Percentiles rank a stretch among this genome's conserved stretches.
Conservation (phyloP, 1,284 basidiomycete genomes). For the Caloboletus firmus region DNA sequence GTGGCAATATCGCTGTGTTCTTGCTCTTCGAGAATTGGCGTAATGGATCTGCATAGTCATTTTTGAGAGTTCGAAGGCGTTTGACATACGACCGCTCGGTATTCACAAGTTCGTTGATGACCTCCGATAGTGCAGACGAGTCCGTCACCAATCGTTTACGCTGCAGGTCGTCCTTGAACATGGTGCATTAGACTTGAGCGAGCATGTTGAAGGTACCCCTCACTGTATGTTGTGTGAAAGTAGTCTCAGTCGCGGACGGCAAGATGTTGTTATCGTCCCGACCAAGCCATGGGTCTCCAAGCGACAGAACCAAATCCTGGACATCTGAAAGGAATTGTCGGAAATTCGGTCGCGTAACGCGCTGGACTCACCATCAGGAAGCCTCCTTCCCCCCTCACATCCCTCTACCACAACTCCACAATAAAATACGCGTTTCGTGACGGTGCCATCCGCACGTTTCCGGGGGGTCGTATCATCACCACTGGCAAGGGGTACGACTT, state of each 20-base stretch:
- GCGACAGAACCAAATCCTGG: conserved; percentile 72
- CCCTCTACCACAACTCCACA: conserved; percentile 82
- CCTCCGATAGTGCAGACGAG: conserved; percentile 61
- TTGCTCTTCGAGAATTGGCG: conserved; percentile 82
- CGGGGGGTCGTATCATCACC: conserved; percentile 55
- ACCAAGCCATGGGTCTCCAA: conserved; percentile 61
- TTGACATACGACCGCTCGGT: conserved; percentile 80
- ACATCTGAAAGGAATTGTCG: conserved; percentile 51
- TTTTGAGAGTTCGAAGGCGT: conserved; percentile 71
- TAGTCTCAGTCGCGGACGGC: conserved; percentile 40
- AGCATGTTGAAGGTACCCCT: conserved; percentile 29
- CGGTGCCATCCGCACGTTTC: conserved; percentile 39
- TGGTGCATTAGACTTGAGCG: conserved; percentile 11
- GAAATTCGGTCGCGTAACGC: not conserved
- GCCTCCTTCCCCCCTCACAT: conserved; percentile 61
- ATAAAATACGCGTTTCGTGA: conserved; percentile 75
- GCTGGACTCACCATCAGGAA: conserved; percentile 60
- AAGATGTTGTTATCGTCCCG: conserved; percentile 44
- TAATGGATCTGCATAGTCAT: conserved; percentile 87
- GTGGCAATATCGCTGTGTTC: conserved; percentile 82
- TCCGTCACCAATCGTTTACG: conserved; percentile 62
- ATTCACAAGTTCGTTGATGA: conserved; percentile 73
- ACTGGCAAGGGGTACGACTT: conserved; percentile 64
- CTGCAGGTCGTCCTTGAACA: conserved; percentile 42
- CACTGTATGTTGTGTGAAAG: conserved; percentile 42